Conservation (phyloP, 352 stramenopile species). For the Pythium sp. region DNA sequence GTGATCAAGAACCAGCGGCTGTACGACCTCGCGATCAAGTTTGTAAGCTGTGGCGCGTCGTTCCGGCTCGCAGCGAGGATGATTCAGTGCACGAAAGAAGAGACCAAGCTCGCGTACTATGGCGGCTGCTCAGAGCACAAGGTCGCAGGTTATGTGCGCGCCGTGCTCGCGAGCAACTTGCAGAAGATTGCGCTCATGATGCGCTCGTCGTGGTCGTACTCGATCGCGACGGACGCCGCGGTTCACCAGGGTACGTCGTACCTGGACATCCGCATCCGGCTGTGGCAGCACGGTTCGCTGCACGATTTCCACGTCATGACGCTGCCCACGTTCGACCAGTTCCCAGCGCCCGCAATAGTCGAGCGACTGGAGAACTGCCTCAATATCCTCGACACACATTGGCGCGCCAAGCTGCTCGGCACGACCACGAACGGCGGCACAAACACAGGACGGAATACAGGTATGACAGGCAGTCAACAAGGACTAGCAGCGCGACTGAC, state of each 20-base stretch:
- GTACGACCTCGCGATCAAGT: slow-evolving; percentile 64
- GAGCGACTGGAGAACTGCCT: slow-evolving; percentile 34
- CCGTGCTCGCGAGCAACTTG: slow-evolving; percentile 55
- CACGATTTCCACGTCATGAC: slow-evolving; percentile 60
- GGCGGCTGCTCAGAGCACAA: slow-evolving; percentile 43
- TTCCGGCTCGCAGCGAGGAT: slow-evolving; percentile 53
- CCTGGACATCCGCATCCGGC: slow-evolving; percentile 47
- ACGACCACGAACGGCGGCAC: slow-evolving; percentile 40
- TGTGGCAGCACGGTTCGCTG: slow-evolving; percentile 49
- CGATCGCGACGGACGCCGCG: slow-evolving; percentile 44
- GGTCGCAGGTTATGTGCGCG: slow-evolving; percentile 49
- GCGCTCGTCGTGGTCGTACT: slow-evolving; percentile 53
- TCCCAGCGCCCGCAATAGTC: slow-evolving; percentile 36
- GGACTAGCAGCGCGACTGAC: slow-evolving; percentile 40
- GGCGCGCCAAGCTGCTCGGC: slow-evolving; percentile 51
- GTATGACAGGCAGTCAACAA: slow-evolving; percentile 46
- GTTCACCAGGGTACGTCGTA: slow-evolving; percentile 52
- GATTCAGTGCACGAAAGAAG: slow-evolving; percentile 54
- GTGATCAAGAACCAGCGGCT: slow-evolving; percentile 61
- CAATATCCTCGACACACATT: slow-evolving; percentile 48
- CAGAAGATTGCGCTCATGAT: slow-evolving; percentile 67
- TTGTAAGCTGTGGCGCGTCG: slow-evolving; percentile 53
- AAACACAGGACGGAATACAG: slow-evolving; percentile 40
- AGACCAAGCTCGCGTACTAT: slow-evolving; percentile 54
- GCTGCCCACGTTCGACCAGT: slow-evolving; percentile 41